Evolutionary conservation across 208 protist species (phyloP), one percentile per base, ranked within the genome.

Genomic region (Vickermania ingenoplastis): DNA sequence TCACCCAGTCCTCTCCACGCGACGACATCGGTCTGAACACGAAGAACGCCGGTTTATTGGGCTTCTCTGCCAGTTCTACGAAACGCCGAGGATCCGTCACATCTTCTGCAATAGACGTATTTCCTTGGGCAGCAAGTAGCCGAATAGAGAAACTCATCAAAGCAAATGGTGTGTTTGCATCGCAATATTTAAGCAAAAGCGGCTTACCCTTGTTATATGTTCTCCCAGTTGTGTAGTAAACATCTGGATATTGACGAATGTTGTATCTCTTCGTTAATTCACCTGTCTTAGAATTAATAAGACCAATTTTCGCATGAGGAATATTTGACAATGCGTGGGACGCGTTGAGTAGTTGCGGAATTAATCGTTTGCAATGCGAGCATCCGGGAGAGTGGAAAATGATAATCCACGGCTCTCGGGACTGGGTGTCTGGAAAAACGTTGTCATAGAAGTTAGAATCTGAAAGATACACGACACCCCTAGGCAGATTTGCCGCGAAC

Each of bases 321-420:
- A 68, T 49, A 26, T 67, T n/a, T 54, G 29, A 1, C 48, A 61
- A 41, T 61, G 57, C 14, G 68, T 60, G 17, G 86, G 65, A 26
- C 25, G 74, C 75, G 59, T 95, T 83, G n/a, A 79, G 55, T 63
- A 91, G 90, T 51, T 73, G 61, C 1, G 88, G 88, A 45, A 91
- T 51, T 13, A 87, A 49, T 26, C 31, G 56, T 55, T 89, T 90
- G 73, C 88, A 95, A 60, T 91, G 84, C 17, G 53, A 64, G 66
- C 88, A 95, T 80, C 84, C 91, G 41, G 88, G 84, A 2, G 88
- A 75, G 71, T 84, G 92, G 57, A 88, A 76, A 24, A 95, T 78
- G 27, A 91, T 70, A 24, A 95, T 61, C 71, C 85, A 95, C 49
- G 88, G 14, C 28, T 54, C 57, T 41, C n/a, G 28, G 13, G 24